A percentile compares a stretch with the other conserved stretches of the same genome.
Conservation (phyloP, 2,329 filamentous ascomycete species). For the Emergomyces orientalis region DNA sequence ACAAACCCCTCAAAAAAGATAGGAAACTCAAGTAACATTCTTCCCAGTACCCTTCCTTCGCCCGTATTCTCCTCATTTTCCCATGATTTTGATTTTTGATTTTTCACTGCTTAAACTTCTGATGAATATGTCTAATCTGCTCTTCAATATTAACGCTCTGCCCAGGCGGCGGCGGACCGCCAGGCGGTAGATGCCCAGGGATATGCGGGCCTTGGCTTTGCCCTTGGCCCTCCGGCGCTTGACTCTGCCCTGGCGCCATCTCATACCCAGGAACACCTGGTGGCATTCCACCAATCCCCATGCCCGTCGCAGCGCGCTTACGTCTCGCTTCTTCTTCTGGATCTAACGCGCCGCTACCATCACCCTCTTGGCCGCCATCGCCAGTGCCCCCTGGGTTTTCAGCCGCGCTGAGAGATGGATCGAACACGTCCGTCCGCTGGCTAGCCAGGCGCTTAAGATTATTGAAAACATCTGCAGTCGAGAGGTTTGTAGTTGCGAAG, state of each 20-base stretch:
- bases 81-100: background rate
- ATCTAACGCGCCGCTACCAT: slow-evolving; percentile 36
- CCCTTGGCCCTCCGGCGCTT: slow-evolving; percentile 38
- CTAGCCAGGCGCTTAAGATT: slow-evolving; percentile 93
- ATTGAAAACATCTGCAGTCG: slow-evolving; percentile 77
- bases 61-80: background rate
- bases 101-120: slow-evolving; percentile 40
- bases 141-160: slow-evolving; percentile 66
- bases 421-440: slow-evolving; percentile 80
- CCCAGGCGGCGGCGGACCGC: slow-evolving; percentile 22
- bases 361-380: background rate
- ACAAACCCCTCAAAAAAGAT: background rate
- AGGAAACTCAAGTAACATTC: background rate
- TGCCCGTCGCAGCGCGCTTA: slow-evolving; percentile 58
- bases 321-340: slow-evolving; percentile 66
- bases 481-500: slow-evolving; percentile 75
- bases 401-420: slow-evolving; percentile 38
- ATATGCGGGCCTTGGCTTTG: slow-evolving; percentile 22
- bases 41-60: background rate
- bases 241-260: slow-evolving; percentile 32
- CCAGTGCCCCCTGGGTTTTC: background rate
- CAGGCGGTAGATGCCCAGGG: slow-evolving; percentile 2
- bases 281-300: slow-evolving; percentile 48
- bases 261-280: background rate
- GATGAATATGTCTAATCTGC: slow-evolving; percentile 63